Evolutionary conservation across 1,284 basidiomycete species (phyloP).

Genomic region (Vanrija sp.): DNA sequence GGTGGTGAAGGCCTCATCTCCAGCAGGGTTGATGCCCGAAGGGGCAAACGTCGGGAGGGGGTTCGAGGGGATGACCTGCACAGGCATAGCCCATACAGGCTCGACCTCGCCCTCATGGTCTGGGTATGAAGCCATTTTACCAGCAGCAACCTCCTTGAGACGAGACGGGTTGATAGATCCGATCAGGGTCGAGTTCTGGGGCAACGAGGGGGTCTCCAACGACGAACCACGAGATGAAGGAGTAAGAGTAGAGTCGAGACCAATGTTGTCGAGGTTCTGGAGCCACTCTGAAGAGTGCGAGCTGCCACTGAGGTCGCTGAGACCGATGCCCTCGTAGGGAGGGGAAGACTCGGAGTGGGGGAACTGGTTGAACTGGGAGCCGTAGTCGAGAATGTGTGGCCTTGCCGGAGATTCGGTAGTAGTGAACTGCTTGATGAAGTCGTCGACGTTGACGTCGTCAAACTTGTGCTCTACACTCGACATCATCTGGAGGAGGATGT

Average conservation of each 20-base stretch:
- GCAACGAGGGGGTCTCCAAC: conserved; percentile 14
- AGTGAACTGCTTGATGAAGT: conserved; percentile 15
- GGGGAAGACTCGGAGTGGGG: background rate
- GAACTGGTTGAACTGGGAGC: background rate
- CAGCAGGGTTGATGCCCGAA: too few species aligned
- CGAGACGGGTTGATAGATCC: conserved; percentile 14
- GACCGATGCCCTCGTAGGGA: conserved; percentile 6
- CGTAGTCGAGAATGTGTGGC: background rate
- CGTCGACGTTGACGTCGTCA: conserved; percentile 12
- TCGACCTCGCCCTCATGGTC: too few species aligned
- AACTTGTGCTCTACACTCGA: background rate
- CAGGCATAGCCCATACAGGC: too few species aligned
- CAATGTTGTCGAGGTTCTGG: conserved; percentile 1
- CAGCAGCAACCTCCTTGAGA: conserved; percentile 7
- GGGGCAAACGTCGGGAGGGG: too few species aligned
- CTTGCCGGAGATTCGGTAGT: conserved; percentile 4
- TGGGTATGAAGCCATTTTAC: background rate
- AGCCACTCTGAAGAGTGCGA: conserved; percentile 6
- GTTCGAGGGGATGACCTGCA: too few species aligned
- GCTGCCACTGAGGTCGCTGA: conserved; percentile 8
- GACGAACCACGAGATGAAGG: conserved; percentile 15
- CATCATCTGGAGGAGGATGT: background rate
- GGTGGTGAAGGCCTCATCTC: too few species aligned
- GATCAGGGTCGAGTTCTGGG: conserved; percentile 5
- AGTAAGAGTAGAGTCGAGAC: conserved; percentile 7